Conservation (phyloP, 2,329 filamentous ascomycete genomes). For the Colletotrichum neosansevieriae region DNA sequence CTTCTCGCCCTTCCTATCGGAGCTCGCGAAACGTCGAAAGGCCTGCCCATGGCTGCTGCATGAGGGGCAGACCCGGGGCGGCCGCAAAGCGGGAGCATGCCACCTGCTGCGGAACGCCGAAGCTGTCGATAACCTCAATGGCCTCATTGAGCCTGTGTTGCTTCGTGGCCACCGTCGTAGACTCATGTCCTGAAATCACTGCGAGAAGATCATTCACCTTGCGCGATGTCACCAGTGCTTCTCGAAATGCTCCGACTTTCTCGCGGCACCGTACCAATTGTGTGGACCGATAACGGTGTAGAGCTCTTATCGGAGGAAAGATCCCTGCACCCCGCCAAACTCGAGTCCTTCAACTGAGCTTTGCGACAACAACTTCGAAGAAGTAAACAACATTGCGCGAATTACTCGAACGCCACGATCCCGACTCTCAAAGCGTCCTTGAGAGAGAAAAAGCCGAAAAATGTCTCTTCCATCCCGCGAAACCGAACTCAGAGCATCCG, state of each 20-base stretch:
- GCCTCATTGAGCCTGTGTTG: constrained; percentile 20
- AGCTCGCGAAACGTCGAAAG: constrained; percentile 45
- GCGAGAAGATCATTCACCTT: not conserved
- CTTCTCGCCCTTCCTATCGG: constrained; percentile 61
- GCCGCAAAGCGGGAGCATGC: constrained; percentile 23
- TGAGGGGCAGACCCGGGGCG: constrained; percentile 47
- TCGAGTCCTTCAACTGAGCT: constrained; percentile 14
- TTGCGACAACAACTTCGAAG: constrained; percentile 17
- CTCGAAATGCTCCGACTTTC: not conserved
- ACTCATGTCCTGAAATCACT: not conserved
- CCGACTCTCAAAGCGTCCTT: not conserved
- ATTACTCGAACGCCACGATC: not conserved
- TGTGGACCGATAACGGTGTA: constrained; percentile 18
- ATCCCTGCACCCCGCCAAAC: constrained; percentile 29
- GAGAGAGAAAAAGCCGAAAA: not conserved
- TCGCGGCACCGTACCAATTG: constrained; percentile 23
- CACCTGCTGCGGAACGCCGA: constrained; percentile 12
- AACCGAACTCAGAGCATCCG: constrained; percentile 58
- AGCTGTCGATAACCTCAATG: constrained; percentile 27
- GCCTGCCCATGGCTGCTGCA: constrained; percentile 45
- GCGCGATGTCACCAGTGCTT: not conserved
- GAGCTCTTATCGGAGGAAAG: constrained; percentile 33
- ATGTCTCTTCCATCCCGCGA: constrained; percentile 56
- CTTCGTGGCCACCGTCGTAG: not conserved
- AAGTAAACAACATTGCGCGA: constrained; percentile 11